Conservation (phyloP, 1,139 yeast genomes). For the Pichia sp. region DNA sequence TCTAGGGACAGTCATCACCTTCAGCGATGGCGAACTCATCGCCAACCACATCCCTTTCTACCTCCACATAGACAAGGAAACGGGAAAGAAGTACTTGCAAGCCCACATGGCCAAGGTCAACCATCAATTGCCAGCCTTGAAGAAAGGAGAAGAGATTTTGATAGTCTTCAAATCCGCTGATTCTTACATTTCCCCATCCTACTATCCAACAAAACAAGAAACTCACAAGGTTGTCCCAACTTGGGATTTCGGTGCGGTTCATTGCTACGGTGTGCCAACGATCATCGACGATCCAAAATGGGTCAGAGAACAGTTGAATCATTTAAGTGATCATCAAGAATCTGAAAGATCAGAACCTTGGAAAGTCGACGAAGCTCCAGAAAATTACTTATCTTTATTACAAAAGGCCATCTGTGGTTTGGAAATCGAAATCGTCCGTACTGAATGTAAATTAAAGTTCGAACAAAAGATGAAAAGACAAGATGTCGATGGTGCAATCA, state of each 20-base stretch:
- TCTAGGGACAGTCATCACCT: constrained; percentile 51
- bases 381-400: constrained; percentile 41
- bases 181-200: constrained; percentile 59
- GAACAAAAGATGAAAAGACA: constrained; percentile 48
- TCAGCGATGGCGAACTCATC: constrained; percentile 37
- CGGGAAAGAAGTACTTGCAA: constrained; percentile 42
- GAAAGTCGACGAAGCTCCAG: constrained; percentile 62
- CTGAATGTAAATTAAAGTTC: constrained; percentile 59
- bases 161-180: constrained; percentile 56
- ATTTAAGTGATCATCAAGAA: constrained; percentile 51
- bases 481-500: constrained; percentile 54
- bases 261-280: constrained; percentile 53
- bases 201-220: constrained; percentile 56
- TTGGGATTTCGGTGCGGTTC: constrained; percentile 68
- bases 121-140: constrained; percentile 50
- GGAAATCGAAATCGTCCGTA: constrained; percentile 49
- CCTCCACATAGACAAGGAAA: constrained; percentile 30
- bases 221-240: constrained; percentile 70
- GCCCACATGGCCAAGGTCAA: constrained; percentile 61
- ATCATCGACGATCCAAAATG: constrained; percentile 48
- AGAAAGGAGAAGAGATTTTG: constrained; percentile 39
- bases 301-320: constrained; percentile 46
- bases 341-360: constrained; percentile 43
- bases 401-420: constrained; percentile 61
- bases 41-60: constrained; percentile 64